Conservation (phyloP, 2,329 filamentous ascomycete genomes). For the Colletotrichum godetiae region DNA sequence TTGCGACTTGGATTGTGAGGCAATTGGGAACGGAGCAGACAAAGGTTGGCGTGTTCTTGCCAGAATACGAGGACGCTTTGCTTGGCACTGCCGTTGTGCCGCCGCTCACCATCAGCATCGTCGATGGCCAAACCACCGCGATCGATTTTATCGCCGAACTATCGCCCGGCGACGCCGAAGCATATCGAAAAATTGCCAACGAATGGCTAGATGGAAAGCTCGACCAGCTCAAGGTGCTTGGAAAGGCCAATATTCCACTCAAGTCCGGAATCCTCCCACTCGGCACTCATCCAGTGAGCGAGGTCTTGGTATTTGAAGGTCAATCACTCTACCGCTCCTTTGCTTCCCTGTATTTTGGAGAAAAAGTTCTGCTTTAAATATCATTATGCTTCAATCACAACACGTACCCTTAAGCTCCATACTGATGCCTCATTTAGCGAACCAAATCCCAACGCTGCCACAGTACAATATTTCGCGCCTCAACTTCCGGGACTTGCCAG, state of each 20-base stretch:
- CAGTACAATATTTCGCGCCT: slow-evolving; percentile 85
- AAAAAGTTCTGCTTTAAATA: slow-evolving; percentile 58
- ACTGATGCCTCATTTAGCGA: slow-evolving; percentile 58
- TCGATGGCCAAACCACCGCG: slow-evolving; percentile 80
- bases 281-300: slow-evolving; percentile 79
- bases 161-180: slow-evolving; percentile 79
- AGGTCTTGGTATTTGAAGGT: slow-evolving; percentile 87
- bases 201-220: slow-evolving; percentile 89
- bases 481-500: slow-evolving; percentile 78
- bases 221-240: slow-evolving; percentile 76
- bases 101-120: slow-evolving; percentile 78
- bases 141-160: slow-evolving; percentile 85
- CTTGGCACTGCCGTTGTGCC: slow-evolving; percentile 84
- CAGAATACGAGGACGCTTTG: slow-evolving; percentile 82
- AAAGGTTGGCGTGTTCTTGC: slow-evolving; percentile 80
- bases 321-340: slow-evolving; percentile 75
- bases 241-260: slow-evolving; percentile 77
- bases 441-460: slow-evolving; percentile 81
- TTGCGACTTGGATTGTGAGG: slow-evolving; percentile 83
- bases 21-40: slow-evolving; percentile 81
- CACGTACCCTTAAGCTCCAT: background rate
- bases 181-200: slow-evolving; percentile 83
- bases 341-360: slow-evolving; percentile 70
- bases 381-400: slow-evolving; percentile 31
- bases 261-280: slow-evolving; percentile 84